A percentile compares a stretch with the other conserved stretches of the same genome.
Conservation (phyloP, 2,329 filamentous ascomycete genomes). For the Monascus ruber region DNA sequence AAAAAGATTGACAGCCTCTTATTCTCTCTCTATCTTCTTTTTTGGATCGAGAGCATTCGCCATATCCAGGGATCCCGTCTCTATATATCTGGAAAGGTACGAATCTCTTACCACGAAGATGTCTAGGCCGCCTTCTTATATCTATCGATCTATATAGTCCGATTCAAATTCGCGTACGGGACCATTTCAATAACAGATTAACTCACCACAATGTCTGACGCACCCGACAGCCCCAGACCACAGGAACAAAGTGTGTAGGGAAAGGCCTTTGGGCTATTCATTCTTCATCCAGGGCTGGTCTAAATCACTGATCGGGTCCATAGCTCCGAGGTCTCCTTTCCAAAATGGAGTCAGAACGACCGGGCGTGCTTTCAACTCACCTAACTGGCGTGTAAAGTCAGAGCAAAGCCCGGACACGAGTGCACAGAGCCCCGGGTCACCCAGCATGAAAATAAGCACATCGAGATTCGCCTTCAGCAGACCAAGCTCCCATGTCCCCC, state of each 20-base stretch:
- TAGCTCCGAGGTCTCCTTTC: slow-evolving; percentile 21
- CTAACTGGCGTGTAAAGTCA: slow-evolving; percentile 32
- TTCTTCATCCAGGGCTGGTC: slow-evolving; percentile 1
- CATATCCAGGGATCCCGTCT: no score
- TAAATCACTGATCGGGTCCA: slow-evolving; percentile 8
- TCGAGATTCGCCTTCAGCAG: slow-evolving; percentile 21
- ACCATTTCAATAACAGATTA: not conserved
- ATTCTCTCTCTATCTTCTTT: no score
- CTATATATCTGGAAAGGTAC: no score
- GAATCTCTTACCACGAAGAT: no score
- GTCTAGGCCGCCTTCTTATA: no score
- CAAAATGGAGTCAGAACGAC: slow-evolving; percentile 23
- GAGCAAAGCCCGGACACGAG: slow-evolving; percentile 21
- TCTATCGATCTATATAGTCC: no score
- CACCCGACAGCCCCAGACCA: slow-evolving; percentile 14
- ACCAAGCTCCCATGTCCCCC: slow-evolving; percentile 19
- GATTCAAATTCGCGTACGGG: no score
- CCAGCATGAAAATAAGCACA: slow-evolving; percentile 16
- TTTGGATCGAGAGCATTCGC: no score
- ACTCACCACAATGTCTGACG: slow-evolving; percentile 17
- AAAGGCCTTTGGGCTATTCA: slow-evolving; percentile 8
- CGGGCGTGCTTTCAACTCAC: slow-evolving; percentile 27
- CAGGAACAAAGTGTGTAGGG: slow-evolving; percentile 24
- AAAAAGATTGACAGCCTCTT: no score
- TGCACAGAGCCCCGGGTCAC: slow-evolving; percentile 14